Conservation (phyloP, 768 basidiomycete genomes). For the Mycena polygramma region DNA sequence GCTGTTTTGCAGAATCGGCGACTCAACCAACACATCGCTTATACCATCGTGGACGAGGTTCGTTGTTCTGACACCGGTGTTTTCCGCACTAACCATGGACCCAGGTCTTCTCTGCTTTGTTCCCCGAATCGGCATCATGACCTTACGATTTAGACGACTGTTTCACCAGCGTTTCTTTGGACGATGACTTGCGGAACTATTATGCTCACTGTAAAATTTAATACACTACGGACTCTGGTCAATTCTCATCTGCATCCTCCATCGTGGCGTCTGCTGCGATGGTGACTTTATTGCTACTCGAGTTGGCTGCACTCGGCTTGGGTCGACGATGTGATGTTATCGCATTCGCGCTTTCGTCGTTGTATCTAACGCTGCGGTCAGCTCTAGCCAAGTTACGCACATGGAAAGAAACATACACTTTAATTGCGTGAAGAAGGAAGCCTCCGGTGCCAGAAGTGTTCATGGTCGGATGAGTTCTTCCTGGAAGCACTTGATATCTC, state of each 20-base stretch:
- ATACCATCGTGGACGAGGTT: slow-evolving; percentile 93
- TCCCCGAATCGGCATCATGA: slow-evolving; percentile 60
- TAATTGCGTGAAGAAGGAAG: slow-evolving; percentile 86
- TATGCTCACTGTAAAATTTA: slow-evolving; percentile 26
- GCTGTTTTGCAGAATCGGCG: slow-evolving; percentile 93
- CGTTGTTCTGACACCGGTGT: slow-evolving; percentile 31
- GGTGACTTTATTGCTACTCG: slow-evolving; percentile 8
- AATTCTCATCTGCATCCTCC: slow-evolving; percentile 21
- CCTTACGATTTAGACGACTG: slow-evolving; percentile 24
- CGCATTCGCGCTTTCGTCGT: slow-evolving; percentile 73
- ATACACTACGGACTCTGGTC: slow-evolving; percentile 25
- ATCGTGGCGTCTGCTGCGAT: slow-evolving; percentile 18
- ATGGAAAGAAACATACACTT: slow-evolving; percentile 69
- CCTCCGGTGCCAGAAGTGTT: slow-evolving; percentile 90
- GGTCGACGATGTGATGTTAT: slow-evolving; percentile 61
- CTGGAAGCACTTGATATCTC: slow-evolving; percentile 95
- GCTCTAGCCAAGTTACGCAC: not conserved
- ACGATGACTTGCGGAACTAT: slow-evolving; percentile 21
- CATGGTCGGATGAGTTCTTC: slow-evolving; percentile 97
- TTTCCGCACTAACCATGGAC: not conserved
- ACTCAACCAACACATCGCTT: slow-evolving; percentile 93
- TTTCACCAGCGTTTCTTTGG: slow-evolving; percentile 17
- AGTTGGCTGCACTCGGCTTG: slow-evolving; percentile 19
- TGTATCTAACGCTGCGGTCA: slow-evolving; percentile 47
- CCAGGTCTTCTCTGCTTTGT: slow-evolving; percentile 71